These are phyloP conservation scores for Tylopilus felleus DNA, from an alignment of 768 basidiomycete species.

Conservation along the genomic window DNA sequence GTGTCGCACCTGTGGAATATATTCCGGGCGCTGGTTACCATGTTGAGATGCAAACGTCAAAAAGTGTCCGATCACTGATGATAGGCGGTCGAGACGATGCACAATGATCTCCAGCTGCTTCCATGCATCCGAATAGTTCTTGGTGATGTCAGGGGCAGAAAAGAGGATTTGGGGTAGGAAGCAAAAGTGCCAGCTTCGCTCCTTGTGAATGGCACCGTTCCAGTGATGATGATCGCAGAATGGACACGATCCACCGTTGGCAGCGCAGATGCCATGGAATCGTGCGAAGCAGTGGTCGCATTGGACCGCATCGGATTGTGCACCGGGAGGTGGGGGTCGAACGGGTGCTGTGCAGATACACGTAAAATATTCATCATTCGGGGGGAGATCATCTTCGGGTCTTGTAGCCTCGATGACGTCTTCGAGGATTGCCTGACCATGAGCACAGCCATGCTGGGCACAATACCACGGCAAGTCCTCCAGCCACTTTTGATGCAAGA, in stretches of 20 bases:
- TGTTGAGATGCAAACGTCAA: constrained; percentile 66
- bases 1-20: constrained; percentile 80
- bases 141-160: constrained; percentile 75
- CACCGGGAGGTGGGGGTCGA: constrained; percentile 72
- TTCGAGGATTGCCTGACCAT: constrained; percentile 62
- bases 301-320: constrained; percentile 79
- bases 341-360: constrained; percentile 80
- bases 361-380: constrained; percentile 77
- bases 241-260: constrained; percentile 86
- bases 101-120: constrained; percentile 78
- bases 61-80: constrained; percentile 75
- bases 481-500: constrained; percentile 66
- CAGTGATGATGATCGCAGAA: constrained; percentile 92
- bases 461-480: constrained; percentile 79
- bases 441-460: constrained; percentile 57
- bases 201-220: constrained; percentile 82
- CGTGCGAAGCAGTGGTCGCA: constrained; percentile 87
- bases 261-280: constrained; percentile 82
- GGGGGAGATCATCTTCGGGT: constrained; percentile 76
- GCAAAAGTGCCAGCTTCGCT: constrained; percentile 81
- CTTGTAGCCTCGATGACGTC: constrained; percentile 75
- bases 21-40: constrained; percentile 69
- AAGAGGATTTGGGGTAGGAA: constrained; percentile 68
- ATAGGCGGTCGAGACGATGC: constrained; percentile 73
- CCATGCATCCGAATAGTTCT: constrained; percentile 76